Conservation (phyloP, 345 rosid species). For the Citrus reticulata region DNA sequence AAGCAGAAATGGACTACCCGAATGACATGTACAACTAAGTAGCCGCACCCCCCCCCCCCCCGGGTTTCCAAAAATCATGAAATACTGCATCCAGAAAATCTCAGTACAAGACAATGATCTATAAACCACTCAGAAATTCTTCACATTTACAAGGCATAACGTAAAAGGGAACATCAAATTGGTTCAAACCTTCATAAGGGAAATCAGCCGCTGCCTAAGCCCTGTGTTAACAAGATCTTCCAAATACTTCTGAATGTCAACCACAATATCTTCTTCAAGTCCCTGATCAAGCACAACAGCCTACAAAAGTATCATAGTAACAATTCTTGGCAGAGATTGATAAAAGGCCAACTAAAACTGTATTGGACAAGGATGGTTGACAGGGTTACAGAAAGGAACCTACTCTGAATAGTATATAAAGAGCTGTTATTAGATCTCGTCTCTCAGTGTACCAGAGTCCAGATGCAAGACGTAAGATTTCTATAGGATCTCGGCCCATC, state of each 20-base stretch:
- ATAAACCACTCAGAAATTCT: not conserved
- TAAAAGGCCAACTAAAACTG: slow-evolving; percentile 4
- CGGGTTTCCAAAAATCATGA: not conserved
- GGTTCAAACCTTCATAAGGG: slow-evolving; percentile 59
- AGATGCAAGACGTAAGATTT: slow-evolving; percentile 82
- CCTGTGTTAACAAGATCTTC: slow-evolving; percentile 76
- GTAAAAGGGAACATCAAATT: not conserved
- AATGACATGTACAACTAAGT: not conserved
- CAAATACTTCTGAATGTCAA: slow-evolving; percentile 69
- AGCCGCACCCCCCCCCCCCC: not conserved
- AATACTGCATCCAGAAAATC: not conserved
- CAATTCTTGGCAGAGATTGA: not conserved
- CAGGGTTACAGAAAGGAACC: slow-evolving; percentile 1
- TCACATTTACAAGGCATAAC: not conserved
- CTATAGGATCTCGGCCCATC: slow-evolving; percentile 76
- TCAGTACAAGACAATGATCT: not conserved
- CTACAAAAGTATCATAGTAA: slow-evolving; percentile 36
- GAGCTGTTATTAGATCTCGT: slow-evolving; percentile 71
- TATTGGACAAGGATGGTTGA: not conserved
- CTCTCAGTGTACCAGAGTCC: slow-evolving; percentile 98
- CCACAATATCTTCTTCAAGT: slow-evolving; percentile 62
- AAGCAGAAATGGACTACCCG: not conserved
- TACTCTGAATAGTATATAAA: slow-evolving; percentile 80
- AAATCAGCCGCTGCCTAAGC: slow-evolving; percentile 73
- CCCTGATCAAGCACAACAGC: slow-evolving; percentile 91